phyloP scores from a whole-genome alignment of 2,329 filamentous ascomycete species.

The Talaromyces rugulosus region DNA sequence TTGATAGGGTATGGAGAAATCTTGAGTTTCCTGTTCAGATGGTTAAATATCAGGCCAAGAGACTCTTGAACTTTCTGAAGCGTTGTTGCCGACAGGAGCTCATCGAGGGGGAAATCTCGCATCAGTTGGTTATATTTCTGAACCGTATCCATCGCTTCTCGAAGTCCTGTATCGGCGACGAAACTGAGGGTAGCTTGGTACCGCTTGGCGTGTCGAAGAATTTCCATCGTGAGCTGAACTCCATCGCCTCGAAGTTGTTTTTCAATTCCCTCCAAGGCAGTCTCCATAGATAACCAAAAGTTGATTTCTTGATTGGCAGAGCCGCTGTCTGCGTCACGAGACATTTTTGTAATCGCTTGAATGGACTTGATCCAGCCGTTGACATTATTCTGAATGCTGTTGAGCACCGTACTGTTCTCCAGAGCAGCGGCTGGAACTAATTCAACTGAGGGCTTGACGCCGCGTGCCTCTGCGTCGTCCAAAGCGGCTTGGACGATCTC shows the following conservation, averaged over 20 bases:
- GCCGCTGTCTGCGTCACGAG: slow-evolving; percentile 70
- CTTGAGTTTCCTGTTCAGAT: slow-evolving; percentile 96
- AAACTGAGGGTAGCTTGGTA: slow-evolving; percentile 98
- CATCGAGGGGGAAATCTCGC: slow-evolving; percentile 94
- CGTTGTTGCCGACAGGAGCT: slow-evolving; percentile 87
- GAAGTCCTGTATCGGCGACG: slow-evolving; percentile 88
- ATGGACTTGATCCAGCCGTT: slow-evolving; percentile 99
- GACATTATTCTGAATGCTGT: slow-evolving; percentile 86
- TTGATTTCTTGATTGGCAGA: slow-evolving; percentile 97
- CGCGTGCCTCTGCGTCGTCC: slow-evolving; percentile 67
- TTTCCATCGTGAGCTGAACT: slow-evolving; percentile 85
- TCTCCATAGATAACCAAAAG: slow-evolving; percentile 98
- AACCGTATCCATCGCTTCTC: slow-evolving; percentile 92
- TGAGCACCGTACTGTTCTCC: slow-evolving; percentile 86
- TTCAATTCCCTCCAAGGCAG: slow-evolving; percentile 86
- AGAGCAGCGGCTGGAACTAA: slow-evolving; percentile 71
- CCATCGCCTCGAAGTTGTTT: slow-evolving; percentile 82
- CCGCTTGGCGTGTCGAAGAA: slow-evolving; percentile 93
- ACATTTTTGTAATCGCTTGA: slow-evolving; percentile 91
- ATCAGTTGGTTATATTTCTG: slow-evolving; percentile 99
- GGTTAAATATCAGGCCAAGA: slow-evolving; percentile 81
- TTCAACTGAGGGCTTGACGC: slow-evolving; percentile 69
- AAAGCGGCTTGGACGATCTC: slow-evolving; percentile 82
- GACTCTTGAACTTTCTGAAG: slow-evolving; percentile 85
- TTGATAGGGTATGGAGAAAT: slow-evolving; percentile 94